A percentile compares a stretch with the other conserved stretches of the same genome.
phyloP scores from a whole-genome alignment of 1,139 yeast genomes.

The Yamadazyma songkhlaensis region DNA sequence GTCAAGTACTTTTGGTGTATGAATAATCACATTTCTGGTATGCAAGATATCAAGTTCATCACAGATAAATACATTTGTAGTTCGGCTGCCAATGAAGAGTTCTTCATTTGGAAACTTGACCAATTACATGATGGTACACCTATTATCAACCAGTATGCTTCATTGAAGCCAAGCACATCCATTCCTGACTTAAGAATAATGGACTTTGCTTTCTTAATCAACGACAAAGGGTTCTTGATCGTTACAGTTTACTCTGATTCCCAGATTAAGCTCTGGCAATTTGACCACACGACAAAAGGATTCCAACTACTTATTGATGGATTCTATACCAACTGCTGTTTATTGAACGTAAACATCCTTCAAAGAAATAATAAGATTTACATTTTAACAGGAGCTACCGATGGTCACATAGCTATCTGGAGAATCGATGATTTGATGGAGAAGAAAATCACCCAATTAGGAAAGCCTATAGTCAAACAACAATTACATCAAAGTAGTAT shows the following conservation, averaged over 20 bases:
- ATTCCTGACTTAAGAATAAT: conserved; percentile 84
- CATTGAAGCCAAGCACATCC: conserved; percentile 46
- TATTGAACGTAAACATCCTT: conserved; percentile 58
- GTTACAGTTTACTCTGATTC: conserved; percentile 86
- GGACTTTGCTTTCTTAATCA: conserved; percentile 62
- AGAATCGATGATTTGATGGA: conserved; percentile 1
- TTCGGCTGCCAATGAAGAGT: conserved; percentile 90
- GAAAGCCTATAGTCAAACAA: conserved; percentile 35
- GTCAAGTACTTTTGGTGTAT: conserved; percentile 56
- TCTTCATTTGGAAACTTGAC: conserved; percentile 69
- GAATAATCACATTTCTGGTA: conserved; percentile 83
- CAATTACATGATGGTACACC: conserved; percentile 31
- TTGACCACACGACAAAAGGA: conserved; percentile 26
- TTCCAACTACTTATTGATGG: conserved; percentile 50
- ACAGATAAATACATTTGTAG: conserved; percentile 45
- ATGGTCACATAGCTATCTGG: conserved; percentile 74
- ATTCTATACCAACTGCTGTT: conserved; percentile 70
- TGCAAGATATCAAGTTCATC: conserved; percentile 71
- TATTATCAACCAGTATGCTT: conserved; percentile 41
- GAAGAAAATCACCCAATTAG: conserved; percentile 12
- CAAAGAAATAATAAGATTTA: conserved; percentile 23
- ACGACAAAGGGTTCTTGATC: conserved; percentile 46
- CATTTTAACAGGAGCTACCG: conserved; percentile 70
- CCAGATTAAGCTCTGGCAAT: conserved; percentile 62
- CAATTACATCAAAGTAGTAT: conserved; percentile 83